Percentiles rank a stretch among this genome's conserved stretches.
Conservation (phyloP, 2,329 filamentous ascomycete genomes). For the Fusarium sp. region DNA sequence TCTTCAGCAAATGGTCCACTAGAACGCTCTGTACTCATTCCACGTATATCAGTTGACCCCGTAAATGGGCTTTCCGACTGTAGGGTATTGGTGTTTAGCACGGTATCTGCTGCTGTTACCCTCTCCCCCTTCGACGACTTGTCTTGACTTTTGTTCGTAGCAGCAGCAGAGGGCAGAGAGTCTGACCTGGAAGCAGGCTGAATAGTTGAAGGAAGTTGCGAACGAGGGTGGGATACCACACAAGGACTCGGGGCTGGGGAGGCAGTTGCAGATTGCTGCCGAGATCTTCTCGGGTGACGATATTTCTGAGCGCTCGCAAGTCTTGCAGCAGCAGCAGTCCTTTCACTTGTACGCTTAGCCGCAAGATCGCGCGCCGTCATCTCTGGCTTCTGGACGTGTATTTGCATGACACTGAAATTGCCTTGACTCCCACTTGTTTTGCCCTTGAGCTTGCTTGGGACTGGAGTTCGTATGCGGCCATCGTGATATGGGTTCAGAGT, state of each 20-base stretch:
- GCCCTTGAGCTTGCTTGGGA: slow-evolving; percentile 72
- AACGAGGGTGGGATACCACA: neutral
- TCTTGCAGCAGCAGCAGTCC: slow-evolving; percentile 68
- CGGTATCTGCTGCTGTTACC: neutral
- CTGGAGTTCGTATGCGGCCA: slow-evolving; percentile 61
- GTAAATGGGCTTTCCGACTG: slow-evolving; percentile 16
- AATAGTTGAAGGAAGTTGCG: slow-evolving; percentile 4
- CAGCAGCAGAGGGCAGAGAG: slow-evolving; percentile 5
- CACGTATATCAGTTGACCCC: neutral
- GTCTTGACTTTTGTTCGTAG: neutral
- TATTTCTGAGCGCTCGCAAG: slow-evolving; percentile 67
- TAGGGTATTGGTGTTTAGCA: neutral
- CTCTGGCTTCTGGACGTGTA: slow-evolving; percentile 62
- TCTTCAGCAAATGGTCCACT: neutral
- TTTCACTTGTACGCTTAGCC: slow-evolving; percentile 71
- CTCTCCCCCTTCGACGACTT: neutral
- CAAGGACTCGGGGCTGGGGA: neutral
- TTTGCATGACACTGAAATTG: slow-evolving; percentile 73
- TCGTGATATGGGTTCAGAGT: slow-evolving; percentile 45
- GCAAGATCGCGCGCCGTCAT: slow-evolving; percentile 63
- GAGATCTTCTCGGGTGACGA: slow-evolving; percentile 60
- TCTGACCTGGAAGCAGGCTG: slow-evolving; percentile 2
- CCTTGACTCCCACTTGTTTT: slow-evolving; percentile 67
- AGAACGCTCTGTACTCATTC: neutral
- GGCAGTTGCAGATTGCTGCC: slow-evolving; percentile 48